Evolutionary conservation across 345 rosid species (phyloP).

Genomic region (Camelina neglecta): DNA sequence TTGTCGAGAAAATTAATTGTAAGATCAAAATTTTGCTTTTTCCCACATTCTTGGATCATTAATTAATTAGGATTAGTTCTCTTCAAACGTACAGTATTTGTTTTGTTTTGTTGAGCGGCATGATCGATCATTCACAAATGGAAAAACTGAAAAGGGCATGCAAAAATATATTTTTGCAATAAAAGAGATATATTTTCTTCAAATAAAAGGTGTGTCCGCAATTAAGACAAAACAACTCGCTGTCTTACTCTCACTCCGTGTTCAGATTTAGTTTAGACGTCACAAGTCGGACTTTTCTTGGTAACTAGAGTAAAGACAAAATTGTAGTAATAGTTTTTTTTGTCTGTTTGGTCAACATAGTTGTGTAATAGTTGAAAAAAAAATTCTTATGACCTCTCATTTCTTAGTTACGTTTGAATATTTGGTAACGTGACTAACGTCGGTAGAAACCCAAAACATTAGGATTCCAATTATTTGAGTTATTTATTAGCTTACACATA

Average conservation of each 20-base stretch:
- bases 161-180: not conserved
- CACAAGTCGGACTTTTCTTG: conserved; percentile 29
- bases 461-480: not conserved
- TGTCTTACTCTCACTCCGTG: conserved; percentile 18
- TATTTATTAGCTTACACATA: not conserved
- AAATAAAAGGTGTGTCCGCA: not conserved
- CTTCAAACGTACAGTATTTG: conserved; percentile 3
- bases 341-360: too few relatives aligned
- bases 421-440: not conserved
- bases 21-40: not conserved
- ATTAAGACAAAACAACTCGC: conserved; percentile 20
- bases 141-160: not conserved
- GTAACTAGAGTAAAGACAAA: conserved; percentile 30
- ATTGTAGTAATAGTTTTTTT: conserved; percentile 1
- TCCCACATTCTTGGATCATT: conserved; percentile 32
- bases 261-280: conserved; percentile 16
- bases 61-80: not conserved
- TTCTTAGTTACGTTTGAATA: conserved; percentile 18
- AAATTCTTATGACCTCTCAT: not conserved
- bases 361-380: too few relatives aligned
- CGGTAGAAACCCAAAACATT: not conserved
- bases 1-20: not conserved
- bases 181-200: not conserved
- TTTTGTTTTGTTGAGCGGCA: not conserved
- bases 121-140: not conserved